phyloP scores from a whole-genome alignment of 352 stramenopile genomes.

The Phytopythium vexans region DNA sequence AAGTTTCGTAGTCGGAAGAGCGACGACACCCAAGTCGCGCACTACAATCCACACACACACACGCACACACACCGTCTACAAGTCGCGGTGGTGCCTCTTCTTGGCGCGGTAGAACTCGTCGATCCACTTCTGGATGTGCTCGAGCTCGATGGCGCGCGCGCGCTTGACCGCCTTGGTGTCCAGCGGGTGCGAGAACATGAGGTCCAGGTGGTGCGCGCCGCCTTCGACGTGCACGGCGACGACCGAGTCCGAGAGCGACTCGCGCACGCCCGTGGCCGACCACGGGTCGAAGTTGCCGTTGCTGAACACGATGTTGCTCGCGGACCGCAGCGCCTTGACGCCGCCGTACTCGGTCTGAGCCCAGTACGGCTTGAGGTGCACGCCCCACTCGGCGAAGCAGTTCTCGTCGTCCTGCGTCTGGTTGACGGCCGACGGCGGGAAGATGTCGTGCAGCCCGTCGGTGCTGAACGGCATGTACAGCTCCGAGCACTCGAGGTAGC shows the following conservation, averaged over 20 bases:
- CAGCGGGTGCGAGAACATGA: slow-evolving; percentile 54
- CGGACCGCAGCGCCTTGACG: slow-evolving; percentile 33
- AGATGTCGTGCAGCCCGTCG: slow-evolving; percentile 38
- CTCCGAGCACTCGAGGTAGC: slow-evolving; percentile 49
- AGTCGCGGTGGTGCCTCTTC: slow-evolving; percentile 6
- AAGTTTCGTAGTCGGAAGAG: too few relatives aligned
- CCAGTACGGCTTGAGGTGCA: slow-evolving; percentile 41
- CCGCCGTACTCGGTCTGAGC: slow-evolving; percentile 47
- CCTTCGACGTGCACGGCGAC: slow-evolving; percentile 32
- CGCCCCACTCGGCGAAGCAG: slow-evolving; percentile 38
- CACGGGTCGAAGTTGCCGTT: slow-evolving; percentile 67
- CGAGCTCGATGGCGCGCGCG: slow-evolving; percentile 35
- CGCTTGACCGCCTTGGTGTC: slow-evolving; percentile 34
- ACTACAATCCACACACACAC: too few relatives aligned
- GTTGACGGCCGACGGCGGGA: slow-evolving; percentile 18
- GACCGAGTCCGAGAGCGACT: slow-evolving; percentile 34
- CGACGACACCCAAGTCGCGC: too few relatives aligned
- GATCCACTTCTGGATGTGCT: slow-evolving; percentile 50
- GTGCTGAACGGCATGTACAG: slow-evolving; percentile 44
- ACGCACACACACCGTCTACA: not conserved
- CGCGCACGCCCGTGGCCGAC: slow-evolving; percentile 41
- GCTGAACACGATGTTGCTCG: slow-evolving; percentile 71
- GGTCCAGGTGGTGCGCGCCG: slow-evolving; percentile 50
- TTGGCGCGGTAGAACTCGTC: slow-evolving; percentile 42
- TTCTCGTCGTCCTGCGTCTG: slow-evolving; percentile 21